Evolutionary conservation across 1,284 basidiomycete species (phyloP).

Genomic region (Cutaneotrichosporon curvatum): DNA sequence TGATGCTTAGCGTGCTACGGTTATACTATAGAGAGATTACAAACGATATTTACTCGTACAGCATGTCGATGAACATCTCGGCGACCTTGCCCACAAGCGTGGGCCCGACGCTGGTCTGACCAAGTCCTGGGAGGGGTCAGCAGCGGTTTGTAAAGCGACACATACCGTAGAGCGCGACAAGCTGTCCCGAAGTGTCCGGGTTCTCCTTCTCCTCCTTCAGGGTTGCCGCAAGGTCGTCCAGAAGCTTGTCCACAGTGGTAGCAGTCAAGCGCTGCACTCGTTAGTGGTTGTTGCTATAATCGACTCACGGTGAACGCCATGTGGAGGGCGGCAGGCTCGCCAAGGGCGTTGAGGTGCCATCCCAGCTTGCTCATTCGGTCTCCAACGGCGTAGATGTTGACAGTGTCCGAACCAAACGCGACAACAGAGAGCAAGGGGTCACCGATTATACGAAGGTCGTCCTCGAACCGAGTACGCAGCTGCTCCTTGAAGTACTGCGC

Average conservation of each 20-base stretch:
- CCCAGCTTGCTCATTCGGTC: constrained; percentile 77
- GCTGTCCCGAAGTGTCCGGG: constrained; percentile 56
- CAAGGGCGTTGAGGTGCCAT: constrained; percentile 86
- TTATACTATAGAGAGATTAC: too few relatives aligned
- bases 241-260: constrained; percentile 32
- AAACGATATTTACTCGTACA: constrained; percentile 71
- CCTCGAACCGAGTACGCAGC: constrained; percentile 41
- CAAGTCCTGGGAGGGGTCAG: constrained; percentile 57
- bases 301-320: constrained; percentile 84
- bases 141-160: constrained; percentile 11
- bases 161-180: constrained; percentile 83
- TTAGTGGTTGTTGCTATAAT: too few relatives aligned
- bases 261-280: constrained; percentile 50
- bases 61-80: constrained; percentile 67
- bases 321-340: constrained; percentile 74
- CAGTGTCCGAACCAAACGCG: constrained; percentile 65
- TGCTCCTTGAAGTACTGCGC: constrained; percentile 30
- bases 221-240: constrained; percentile 61
- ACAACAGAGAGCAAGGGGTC: constrained; percentile 85
- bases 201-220: constrained; percentile 69
- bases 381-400: constrained; percentile 70
- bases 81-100: constrained; percentile 81
- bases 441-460: constrained; percentile 72
- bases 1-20: too few relatives aligned
- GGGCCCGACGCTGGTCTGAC: constrained; percentile 77